Base-by-base conservation (phyloP, 768 basidiomycete species). In the Naganishia randhawae region DNA sequence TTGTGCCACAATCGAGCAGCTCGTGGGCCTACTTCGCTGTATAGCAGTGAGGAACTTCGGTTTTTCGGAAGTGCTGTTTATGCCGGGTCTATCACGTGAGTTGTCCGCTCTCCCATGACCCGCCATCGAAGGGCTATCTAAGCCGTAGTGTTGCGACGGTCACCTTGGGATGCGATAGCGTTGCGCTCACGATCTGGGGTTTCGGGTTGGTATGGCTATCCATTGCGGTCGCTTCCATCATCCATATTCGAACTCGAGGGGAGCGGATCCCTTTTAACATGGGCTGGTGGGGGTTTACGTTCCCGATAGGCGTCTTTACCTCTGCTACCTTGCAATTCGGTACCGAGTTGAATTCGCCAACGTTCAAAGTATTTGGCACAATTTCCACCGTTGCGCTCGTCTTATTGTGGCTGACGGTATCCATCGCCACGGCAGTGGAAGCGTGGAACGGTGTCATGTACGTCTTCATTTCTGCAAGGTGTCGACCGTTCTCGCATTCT, bases 291-390 rank as follows among this genome's bases (percentile, higher is more conserved):
- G 65, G 65, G 10, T 70, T 77, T 52, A 80, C 79, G 9, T 80
- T 80, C 69, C 79, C 79, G 4, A 73, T 80, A 42, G 79, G 79
- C 3, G 72, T 75, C 6, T 75, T 75, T 22, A 71, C 74, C 2
- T 74, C 73, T 8, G 73, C 76, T 0, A 75, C 78, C 2, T 72
- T 71, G 4, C 67, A 68, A n/a, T 70, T 80, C 27, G 78, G 76
- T 7, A 66, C 31, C 3, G 76, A 79, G 63, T 70, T 80, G 41
- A 71, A 76, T 41, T 79, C 77, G 14, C 33, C 42, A 4, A 75
- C 76, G 1, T 79, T 80, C 70, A 69, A 69, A 22, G 71, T 80
- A 10, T 68, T 79, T 13, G 79, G 75, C 0, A 76, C 78, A 3
- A 67, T 77, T 29, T 41, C 79, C 13, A 72, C 71, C 1, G 32